phyloP scores from a whole-genome alignment of 2,329 filamentous ascomycete genomes.

The Diplodia sapinea region DNA sequence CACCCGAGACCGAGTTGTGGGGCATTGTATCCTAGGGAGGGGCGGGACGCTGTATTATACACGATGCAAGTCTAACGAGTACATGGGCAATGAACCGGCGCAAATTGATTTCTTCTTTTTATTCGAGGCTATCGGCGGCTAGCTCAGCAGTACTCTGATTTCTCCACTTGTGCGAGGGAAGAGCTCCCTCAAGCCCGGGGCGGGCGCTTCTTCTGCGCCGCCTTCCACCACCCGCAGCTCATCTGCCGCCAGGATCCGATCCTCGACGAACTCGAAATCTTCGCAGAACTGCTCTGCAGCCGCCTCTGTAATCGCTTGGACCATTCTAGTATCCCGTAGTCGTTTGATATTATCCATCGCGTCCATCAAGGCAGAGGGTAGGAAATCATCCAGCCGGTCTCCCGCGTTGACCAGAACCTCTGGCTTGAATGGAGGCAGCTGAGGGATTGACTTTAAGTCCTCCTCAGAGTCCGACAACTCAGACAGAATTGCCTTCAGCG shows the following conservation, averaged over 20 bases:
- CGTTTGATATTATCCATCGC: slow-evolving; percentile 80
- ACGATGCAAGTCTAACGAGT: slow-evolving; percentile 8
- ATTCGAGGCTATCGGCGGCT: slow-evolving; percentile 33
- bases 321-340: slow-evolving; percentile 73
- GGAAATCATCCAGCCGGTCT: slow-evolving; percentile 83
- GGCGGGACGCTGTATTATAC: background rate
- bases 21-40: background rate
- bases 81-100: background rate
- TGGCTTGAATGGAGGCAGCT: slow-evolving; percentile 64
- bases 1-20: background rate
- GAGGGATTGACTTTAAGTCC: slow-evolving; percentile 62
- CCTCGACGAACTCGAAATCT: slow-evolving; percentile 77
- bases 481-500: slow-evolving; percentile 65
- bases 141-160: slow-evolving; percentile 68
- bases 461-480: slow-evolving; percentile 50
- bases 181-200: slow-evolving; percentile 56
- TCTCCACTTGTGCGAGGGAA: slow-evolving; percentile 70
- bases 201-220: slow-evolving; percentile 47
- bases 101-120: slow-evolving; percentile 1
- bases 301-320: slow-evolving; percentile 77
- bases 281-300: slow-evolving; percentile 83
- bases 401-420: slow-evolving; percentile 69
- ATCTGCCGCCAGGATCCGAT: slow-evolving; percentile 64
- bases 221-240: slow-evolving; percentile 51
- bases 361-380: slow-evolving; percentile 92